Evolutionary conservation across 768 basidiomycete genomes (phyloP).

Genomic region (Lactarius quietus): DNA sequence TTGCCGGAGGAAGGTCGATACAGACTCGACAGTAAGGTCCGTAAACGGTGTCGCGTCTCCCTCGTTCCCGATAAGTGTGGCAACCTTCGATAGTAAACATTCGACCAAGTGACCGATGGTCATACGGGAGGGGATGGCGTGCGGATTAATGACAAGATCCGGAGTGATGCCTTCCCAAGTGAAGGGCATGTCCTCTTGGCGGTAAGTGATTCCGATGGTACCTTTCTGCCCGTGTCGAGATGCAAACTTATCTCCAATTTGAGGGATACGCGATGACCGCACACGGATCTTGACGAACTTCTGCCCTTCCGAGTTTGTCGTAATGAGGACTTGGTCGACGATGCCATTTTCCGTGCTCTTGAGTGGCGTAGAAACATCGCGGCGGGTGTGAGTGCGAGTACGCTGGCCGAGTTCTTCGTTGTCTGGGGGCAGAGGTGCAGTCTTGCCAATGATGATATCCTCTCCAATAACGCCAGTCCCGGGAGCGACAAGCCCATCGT

Average conservation of each 20-base stretch:
- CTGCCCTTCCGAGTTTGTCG: conserved; percentile 92
- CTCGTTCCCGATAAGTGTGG: conserved; percentile 93
- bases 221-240: conserved; percentile 99
- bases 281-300: conserved; percentile 99
- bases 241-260: conserved; percentile 99
- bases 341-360: conserved; percentile 98
- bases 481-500: conserved; percentile 93
- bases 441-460: conserved; percentile 99
- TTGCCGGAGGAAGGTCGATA: conserved; percentile 85
- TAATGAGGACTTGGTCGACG: conserved; percentile 95
- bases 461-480: conserved; percentile 94
- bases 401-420: conserved; percentile 97
- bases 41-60: conserved; percentile 99
- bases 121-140: conserved; percentile 99
- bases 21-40: conserved; percentile 94
- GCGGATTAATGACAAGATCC: conserved; percentile 97
- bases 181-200: conserved; percentile 99
- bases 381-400: conserved; percentile 86
- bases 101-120: conserved; percentile 99
- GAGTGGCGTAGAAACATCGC: conserved; percentile 95
- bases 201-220: conserved; percentile 98
- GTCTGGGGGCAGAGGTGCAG: conserved; percentile 93
- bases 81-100: conserved; percentile 93
- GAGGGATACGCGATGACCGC: conserved; percentile 92
- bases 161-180: conserved; percentile 95